Conservation (phyloP, 2,329 filamentous ascomycete genomes). For the Exophiala calicioides region DNA sequence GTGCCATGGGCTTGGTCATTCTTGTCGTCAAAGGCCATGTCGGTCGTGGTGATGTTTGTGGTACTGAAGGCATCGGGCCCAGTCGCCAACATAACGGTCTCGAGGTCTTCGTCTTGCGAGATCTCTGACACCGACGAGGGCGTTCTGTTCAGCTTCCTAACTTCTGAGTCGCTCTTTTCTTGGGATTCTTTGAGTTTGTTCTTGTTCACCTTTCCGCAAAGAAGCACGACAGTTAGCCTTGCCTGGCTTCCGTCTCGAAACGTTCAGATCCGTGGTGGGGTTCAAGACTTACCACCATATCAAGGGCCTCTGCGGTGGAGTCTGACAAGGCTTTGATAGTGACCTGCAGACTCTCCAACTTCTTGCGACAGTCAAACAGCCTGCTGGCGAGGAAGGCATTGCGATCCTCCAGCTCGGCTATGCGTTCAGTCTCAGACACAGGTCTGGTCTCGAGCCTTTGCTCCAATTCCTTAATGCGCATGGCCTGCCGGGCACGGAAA, state of each 20-base stretch:
- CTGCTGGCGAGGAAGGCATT: constrained; percentile 8
- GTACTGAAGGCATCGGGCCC: not conserved
- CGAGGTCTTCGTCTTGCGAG: not conserved
- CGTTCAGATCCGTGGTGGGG: not conserved
- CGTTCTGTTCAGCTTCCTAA: not conserved
- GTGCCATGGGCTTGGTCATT: not conserved
- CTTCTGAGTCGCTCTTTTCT: constrained; percentile 1
- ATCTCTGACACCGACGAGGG: constrained; percentile 1
- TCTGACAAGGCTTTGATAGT: constrained; percentile 12
- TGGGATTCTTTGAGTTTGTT: constrained; percentile 1
- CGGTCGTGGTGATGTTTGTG: not conserved
- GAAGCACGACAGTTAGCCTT: not conserved
- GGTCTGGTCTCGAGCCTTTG: constrained; percentile 8
- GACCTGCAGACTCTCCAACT: constrained; percentile 17
- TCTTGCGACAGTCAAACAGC: constrained; percentile 17
- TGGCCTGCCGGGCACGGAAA: constrained; percentile 14
- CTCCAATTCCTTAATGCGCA: constrained; percentile 22
- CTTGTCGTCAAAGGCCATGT: not conserved
- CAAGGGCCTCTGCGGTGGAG: constrained; percentile 12
- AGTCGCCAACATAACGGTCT: not conserved
- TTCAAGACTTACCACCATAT: constrained; percentile 16
- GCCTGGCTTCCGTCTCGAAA: not conserved
- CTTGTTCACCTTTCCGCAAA: constrained; percentile 6
- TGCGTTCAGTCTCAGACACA: constrained; percentile 9
- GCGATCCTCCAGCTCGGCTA: constrained; percentile 10